Evolutionary conservation across 192 early-diverging fungal species (phyloP).

Genomic region (Coemansia sp.): DNA sequence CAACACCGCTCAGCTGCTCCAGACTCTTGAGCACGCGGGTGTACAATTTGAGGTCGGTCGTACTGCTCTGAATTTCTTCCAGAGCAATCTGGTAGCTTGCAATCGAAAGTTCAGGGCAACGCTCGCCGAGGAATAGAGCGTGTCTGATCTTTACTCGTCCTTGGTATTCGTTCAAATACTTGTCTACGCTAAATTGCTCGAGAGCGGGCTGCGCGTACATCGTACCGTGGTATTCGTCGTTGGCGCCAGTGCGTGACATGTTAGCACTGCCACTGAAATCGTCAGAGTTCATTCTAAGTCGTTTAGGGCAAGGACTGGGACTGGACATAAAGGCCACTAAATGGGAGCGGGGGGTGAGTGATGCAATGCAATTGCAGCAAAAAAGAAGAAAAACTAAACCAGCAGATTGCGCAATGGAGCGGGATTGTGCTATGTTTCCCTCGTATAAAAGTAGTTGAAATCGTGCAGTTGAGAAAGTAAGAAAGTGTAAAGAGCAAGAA

Average conservation of each 20-base stretch:
- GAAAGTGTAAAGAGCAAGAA: background rate
- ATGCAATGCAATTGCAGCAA: slow-evolving; percentile 1
- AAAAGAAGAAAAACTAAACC: background rate
- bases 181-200: slow-evolving; percentile 14
- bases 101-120: slow-evolving; percentile 12
- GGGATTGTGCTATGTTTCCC: background rate
- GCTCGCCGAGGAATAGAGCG: slow-evolving; percentile 26
- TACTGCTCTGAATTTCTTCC: slow-evolving; percentile 23
- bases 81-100: slow-evolving; percentile 25
- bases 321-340: slow-evolving; percentile 16
- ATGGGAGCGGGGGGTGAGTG: background rate
- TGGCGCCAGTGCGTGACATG: background rate
- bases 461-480: background rate
- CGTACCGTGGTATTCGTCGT: slow-evolving; percentile 6
- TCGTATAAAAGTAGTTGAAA: background rate
- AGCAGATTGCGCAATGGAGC: background rate
- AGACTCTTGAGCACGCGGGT: slow-evolving; percentile 13
- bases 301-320: slow-evolving; percentile 11
- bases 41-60: slow-evolving; percentile 14
- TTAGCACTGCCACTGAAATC: background rate
- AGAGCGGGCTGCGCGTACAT: slow-evolving; percentile 22
- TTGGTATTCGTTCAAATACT: slow-evolving; percentile 37
- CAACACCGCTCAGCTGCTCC: slow-evolving; percentile 10
- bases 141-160: slow-evolving; percentile 23
- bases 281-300: slow-evolving; percentile 19